Evolutionary conservation across 2,329 filamentous ascomycete genomes (phyloP), one percentile per base, ranked within the genome.

Genomic region (Arthrocladium fulminans): DNA sequence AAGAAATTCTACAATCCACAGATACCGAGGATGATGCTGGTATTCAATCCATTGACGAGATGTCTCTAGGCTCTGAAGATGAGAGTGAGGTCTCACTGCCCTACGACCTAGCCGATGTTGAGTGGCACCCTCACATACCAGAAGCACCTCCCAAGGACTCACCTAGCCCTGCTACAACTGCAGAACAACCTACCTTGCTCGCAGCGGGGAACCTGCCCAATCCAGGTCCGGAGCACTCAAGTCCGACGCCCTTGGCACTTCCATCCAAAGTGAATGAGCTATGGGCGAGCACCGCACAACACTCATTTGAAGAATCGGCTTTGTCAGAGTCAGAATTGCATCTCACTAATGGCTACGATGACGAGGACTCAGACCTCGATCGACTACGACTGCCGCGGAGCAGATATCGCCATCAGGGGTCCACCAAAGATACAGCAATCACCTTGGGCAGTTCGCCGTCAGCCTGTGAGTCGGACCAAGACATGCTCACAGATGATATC

Each of bases 1-100:
- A 74, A 12, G 77, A 80, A 41, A 49, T 72, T 7, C 55, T 80
- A 10, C 46, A 54, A 29, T 60, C 57, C 17, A 23, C 43, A 7
- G 32, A 37, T 23, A 38, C 20, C 20, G 32, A 45, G 8, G 29
- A n/a, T 3, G 43, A 45, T 17, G 4, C 15, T 19, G 32, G 4
- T 12, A 22, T 23, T 6, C 20, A 35, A 38, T 22, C 17, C 13
- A 19, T 12, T 5, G 29, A 34, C 20, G 41, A 23, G 8, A 44
- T 44, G 41, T 44, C 41, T 19, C 25, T 34, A 19, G 29, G n/a
- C 8, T 45, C 43, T 19, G 43, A 45, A n/a, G 20, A 35, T 25
- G 43, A 45, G 17, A 19, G 29, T 45, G 43, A 25, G 20, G 20
- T 45, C 6, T 45, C 43, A 3, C 32, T 45, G 8, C 23, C 29